Base-by-base conservation (phyloP, 2,329 filamentous ascomycete species). In the Grosmannia serpens region DNA sequence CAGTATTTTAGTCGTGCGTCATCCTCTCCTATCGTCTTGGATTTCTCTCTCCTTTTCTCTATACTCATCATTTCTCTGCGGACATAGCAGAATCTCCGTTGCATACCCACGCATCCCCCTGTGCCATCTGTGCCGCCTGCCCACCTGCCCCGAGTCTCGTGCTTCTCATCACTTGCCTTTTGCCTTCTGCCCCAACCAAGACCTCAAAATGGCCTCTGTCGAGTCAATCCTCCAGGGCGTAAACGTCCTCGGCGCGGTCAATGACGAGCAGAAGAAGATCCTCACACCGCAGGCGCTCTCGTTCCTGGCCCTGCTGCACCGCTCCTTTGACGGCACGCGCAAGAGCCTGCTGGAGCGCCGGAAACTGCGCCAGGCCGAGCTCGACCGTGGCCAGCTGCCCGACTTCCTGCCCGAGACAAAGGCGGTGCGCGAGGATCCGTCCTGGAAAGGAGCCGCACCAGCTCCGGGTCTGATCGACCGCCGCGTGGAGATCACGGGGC, bases 401-500 rank as follows among this genome's bases (percentile, higher is more conserved):
- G 91, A 97, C 75, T 97, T 99, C 79, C 83, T 97, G 57, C 89
- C 91, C 60, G 90, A 97, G 82, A 97, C 94, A 61, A 91, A 84
- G 77, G 87, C 94, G 77, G 91, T 99, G 72, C 90, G 94, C 67
- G 91, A 97, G 67, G 89, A 96, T 74, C 83, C 88, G 71, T 85
- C 91, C 67, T 99, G 94, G 94, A 94, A 84, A 76, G 94, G 90
- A 62, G 91, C 94, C 50, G 83, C 87, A 56, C 94, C 94, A 22
- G 94, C 92, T 9, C 92, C 94, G 0, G 94, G 94, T 60, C 82
- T 97, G 58, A 85, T 96, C 51, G 94, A 99, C 77, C 87, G 94
- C 64, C 85, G 94, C 62, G 89, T 96, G 35, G 94, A 99, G 78
- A 99, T 97, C 69, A 99, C 94, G 6, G 94, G 94, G 10, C 94